Base-by-base conservation (phyloP, 306 rosid genomes). In the Cicer bijugum region DNA sequence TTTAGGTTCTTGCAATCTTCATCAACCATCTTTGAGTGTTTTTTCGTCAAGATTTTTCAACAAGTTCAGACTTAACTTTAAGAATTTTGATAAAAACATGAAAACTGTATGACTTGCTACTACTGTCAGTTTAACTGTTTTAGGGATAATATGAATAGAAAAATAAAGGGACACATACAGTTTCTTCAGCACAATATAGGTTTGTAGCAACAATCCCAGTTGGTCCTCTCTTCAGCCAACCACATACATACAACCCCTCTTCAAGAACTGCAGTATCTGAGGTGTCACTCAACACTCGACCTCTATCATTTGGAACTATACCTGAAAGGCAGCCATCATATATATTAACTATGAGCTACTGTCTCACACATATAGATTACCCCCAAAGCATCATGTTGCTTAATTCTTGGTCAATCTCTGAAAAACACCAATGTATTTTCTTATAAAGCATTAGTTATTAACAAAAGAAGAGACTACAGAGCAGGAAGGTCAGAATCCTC, bases 181-280 rank as follows among this genome's bases (percentile, higher is more conserved):
- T 94, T 86, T 94, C 95, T 87, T 91, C 95, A 10, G 97, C 96
- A 75, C 95, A 91, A 48, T 89, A 74, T 43, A 88, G 91, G 90
- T 91, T 91, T 84, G 97, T 87, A 59, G 86, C 98, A 82, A 94
- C 78, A 81, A 94, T 91, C 74, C 98, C 97, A n/a, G 90, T 89
- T n/a, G 97, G 98, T 62, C 95, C 97, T 86, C 98, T 87, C 88
- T 91, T 91, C 85, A 94, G 87, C 97, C 98, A 91, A 61, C 98
- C 98, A 72, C 96, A 87, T 65, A 89, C 95, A 78, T 91, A 91
- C 78, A 94, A 87, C 77, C 95, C 96, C 76, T 88, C 85, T 86
- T 87, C 98, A 44, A 78, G 63, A 47, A 37, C 80, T 23, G 80
- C 42, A 20, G 84, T 67, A 71, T 86, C 86, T 16, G 72, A 75